Percentiles rank a stretch among this genome's conserved stretches.
phyloP scores from a whole-genome alignment of 345 rosid species.

The Pistacia vera region DNA sequence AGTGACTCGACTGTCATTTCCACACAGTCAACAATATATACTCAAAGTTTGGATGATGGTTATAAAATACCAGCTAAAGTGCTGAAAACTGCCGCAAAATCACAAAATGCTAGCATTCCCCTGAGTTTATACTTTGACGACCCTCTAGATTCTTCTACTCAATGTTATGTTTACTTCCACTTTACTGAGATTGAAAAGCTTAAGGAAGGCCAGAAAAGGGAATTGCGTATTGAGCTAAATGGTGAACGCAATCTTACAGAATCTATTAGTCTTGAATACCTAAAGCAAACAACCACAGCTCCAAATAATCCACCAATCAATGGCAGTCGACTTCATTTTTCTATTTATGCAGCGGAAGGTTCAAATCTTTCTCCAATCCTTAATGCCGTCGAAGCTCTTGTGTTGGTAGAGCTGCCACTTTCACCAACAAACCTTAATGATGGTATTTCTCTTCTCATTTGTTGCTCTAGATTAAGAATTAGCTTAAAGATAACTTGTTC shows the following conservation, averaged over 20 bases:
- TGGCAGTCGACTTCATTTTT: neutral
- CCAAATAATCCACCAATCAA: neutral
- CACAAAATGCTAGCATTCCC: constrained; percentile 5
- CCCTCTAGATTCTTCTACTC: neutral
- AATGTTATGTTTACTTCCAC: neutral
- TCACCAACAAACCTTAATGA: neutral
- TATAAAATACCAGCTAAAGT: constrained; percentile 8
- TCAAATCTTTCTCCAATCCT: constrained; percentile 3
- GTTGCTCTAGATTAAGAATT: neutral
- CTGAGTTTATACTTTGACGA: neutral
- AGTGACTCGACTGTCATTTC: neutral
- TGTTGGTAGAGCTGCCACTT: neutral
- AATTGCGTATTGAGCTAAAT: neutral
- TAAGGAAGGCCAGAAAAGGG: neutral
- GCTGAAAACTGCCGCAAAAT: neutral
- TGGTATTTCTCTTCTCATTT: neutral
- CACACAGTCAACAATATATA: neutral
- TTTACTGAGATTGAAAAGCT: neutral
- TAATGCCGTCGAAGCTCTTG: neutral
- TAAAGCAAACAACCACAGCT: neutral
- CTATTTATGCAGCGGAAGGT: constrained; percentile 8
- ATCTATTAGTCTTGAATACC: neutral
- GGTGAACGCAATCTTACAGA: neutral
- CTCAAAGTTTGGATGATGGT: neutral
- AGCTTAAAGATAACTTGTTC: neutral